phyloP scores from a whole-genome alignment of 163 green algal genomes.

The Botryococcus braunii region DNA sequence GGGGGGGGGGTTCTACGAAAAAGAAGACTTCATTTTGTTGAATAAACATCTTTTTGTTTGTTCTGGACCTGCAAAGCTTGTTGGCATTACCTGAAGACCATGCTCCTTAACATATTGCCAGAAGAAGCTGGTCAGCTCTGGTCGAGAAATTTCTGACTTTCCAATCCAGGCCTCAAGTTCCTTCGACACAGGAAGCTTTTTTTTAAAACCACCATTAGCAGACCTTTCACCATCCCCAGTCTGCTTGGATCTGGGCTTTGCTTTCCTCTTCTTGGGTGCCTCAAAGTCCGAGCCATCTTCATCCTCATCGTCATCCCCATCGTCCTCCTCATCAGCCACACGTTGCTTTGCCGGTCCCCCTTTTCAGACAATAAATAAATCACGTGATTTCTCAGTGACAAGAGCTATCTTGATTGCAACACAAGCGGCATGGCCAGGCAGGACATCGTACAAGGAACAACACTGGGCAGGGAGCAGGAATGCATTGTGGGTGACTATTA shows the following conservation, averaged over 20 bases:
- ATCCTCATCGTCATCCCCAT: slow-evolving; percentile 3
- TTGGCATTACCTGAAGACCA: background rate
- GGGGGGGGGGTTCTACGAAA: no score
- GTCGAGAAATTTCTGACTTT: background rate
- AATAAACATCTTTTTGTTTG: no score
- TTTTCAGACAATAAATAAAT: background rate
- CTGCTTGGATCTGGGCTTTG: background rate
- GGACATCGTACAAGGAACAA: background rate
- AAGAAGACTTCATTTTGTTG: no score
- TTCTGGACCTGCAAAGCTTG: no score
- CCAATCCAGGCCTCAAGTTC: background rate
- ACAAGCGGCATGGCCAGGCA: background rate
- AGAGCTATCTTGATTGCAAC: background rate
- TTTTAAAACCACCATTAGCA: background rate
- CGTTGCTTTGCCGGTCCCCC: background rate
- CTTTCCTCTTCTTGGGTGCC: background rate
- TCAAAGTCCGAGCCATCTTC: background rate
- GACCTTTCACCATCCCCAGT: background rate
- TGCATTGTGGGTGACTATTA: background rate
- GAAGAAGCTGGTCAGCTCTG: background rate
- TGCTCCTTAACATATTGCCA: background rate
- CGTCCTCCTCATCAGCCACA: slow-evolving; percentile 2
- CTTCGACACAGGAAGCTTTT: background rate
- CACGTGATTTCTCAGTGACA: no score
- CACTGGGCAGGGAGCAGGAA: background rate